Conservation (phyloP, 192 early-diverging fungal species). For the Chytriomyces sp. region DNA sequence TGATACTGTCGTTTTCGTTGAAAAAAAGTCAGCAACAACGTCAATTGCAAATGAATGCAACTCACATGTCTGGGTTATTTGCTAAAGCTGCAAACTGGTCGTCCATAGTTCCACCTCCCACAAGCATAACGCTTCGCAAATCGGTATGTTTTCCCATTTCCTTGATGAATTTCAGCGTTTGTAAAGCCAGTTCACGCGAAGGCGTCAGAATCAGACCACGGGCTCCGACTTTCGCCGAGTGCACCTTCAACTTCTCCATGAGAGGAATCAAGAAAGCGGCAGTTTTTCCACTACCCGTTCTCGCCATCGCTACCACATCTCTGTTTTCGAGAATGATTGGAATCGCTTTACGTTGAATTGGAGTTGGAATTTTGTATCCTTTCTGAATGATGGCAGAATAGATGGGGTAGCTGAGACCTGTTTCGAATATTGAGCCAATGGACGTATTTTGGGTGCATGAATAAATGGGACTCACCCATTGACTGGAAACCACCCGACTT, state of each 20-base stretch:
- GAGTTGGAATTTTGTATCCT: conserved; percentile 98
- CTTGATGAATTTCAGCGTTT: conserved; percentile 92
- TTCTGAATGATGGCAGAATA: conserved; percentile 89
- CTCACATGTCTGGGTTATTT: conserved; percentile 90
- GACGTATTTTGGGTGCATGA: not conserved
- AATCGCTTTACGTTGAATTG: conserved; percentile 95
- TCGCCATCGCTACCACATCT: conserved; percentile 97
- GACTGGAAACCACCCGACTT: conserved; percentile 98
- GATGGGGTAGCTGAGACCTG: conserved; percentile 78
- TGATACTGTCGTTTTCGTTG: conserved; percentile 24
- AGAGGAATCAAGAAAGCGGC: conserved; percentile 94
- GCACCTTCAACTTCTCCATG: conserved; percentile 82
- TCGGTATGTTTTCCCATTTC: conserved; percentile 94
- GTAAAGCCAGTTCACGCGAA: conserved; percentile 93
- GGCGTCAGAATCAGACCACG: conserved; percentile 82
- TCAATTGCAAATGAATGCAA: not conserved
- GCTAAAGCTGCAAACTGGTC: conserved; percentile 95
- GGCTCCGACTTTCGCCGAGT: conserved; percentile 80
- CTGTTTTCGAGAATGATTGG: conserved; percentile 88
- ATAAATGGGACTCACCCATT: conserved; percentile 65
- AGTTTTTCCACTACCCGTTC: conserved; percentile 98
- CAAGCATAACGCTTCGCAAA: conserved; percentile 82
- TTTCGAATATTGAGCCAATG: not conserved
- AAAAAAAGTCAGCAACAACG: too few relatives aligned
- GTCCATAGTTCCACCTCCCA: conserved; percentile 96